phyloP scores from a whole-genome alignment of 352 stramenopile species.

The Pythium aphanidermatum region DNA sequence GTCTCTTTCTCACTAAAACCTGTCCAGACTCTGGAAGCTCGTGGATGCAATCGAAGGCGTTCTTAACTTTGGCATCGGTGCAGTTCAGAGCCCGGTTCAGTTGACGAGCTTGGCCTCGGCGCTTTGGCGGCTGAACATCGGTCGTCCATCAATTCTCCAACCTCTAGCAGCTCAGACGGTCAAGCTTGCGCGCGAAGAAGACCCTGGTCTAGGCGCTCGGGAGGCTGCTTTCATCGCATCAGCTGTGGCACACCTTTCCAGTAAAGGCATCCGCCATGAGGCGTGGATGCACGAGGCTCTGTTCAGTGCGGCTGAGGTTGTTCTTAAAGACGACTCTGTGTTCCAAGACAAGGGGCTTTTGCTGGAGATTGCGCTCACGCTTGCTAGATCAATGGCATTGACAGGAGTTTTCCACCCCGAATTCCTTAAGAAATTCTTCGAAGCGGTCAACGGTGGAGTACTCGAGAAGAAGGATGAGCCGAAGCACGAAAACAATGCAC shows the following conservation, averaged over 20 bases:
- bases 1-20: not conserved
- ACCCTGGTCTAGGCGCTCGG: conserved; percentile 27
- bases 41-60: conserved; percentile 56
- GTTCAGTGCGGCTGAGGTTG: conserved; percentile 26
- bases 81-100: conserved; percentile 33
- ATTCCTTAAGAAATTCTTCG: conserved; percentile 37
- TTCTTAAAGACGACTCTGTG: conserved; percentile 18
- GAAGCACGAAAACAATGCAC: no score
- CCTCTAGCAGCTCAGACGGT: conserved; percentile 24
- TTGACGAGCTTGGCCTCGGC: conserved; percentile 38
- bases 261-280: conserved; percentile 42
- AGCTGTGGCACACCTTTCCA: conserved; percentile 36
- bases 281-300: conserved; percentile 46
- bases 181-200: conserved; percentile 28
- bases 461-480: conserved; percentile 31
- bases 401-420: conserved; percentile 50
- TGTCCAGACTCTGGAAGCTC: conserved; percentile 57
- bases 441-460: conserved; percentile 29
- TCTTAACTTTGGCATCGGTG: conserved; percentile 58
- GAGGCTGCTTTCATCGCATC: conserved; percentile 46
- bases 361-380: conserved; percentile 31
- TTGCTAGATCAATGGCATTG: conserved; percentile 44
- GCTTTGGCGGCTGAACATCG: conserved; percentile 51
- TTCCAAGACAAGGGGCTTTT: conserved; percentile 7
- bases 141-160: conserved; percentile 47